Percentiles rank a stretch among this genome's conserved stretches.
These are phyloP conservation scores for Hexamita inflata DNA, from an alignment of 208 protist genomes.

Conservation along the genomic window DNA sequence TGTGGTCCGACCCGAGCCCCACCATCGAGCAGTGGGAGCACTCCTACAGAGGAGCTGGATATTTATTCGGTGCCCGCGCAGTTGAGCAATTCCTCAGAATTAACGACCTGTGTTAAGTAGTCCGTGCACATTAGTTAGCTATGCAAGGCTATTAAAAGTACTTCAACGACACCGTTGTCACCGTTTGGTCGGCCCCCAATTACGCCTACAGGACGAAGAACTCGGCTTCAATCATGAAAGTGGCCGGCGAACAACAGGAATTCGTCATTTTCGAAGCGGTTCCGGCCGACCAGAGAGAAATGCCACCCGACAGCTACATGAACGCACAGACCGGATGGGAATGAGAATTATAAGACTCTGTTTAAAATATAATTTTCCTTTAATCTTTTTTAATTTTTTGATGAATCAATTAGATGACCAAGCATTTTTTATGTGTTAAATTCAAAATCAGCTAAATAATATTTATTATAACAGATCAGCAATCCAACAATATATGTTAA, in stretches of 20 bases:
- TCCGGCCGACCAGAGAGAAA: slow-evolving; percentile 17
- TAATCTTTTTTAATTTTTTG: no score
- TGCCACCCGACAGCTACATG: slow-evolving; percentile 27
- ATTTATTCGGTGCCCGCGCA: slow-evolving; percentile 26
- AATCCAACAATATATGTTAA: no score
- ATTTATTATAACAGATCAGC: no score
- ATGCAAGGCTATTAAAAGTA: slow-evolving; percentile 62
- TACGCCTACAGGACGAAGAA: slow-evolving; percentile 57
- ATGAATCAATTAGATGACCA: no score
- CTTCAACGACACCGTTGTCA: slow-evolving; percentile 58
- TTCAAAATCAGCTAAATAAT: no score
- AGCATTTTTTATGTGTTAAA: no score
- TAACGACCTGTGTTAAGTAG: slow-evolving; percentile 42
- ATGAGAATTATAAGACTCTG: no score
- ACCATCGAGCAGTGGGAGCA: slow-evolving; percentile 19
- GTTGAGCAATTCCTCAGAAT: slow-evolving; percentile 57
- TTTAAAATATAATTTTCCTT: no score
- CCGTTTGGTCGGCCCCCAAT: slow-evolving; percentile 64
- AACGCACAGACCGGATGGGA: background rate
- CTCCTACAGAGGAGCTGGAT: slow-evolving; percentile 29
- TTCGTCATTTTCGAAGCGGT: slow-evolving; percentile 28
- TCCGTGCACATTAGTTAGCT: slow-evolving; percentile 59
- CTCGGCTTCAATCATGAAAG: slow-evolving; percentile 28
- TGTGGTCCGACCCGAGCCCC: slow-evolving; percentile 29
- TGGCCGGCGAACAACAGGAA: slow-evolving; percentile 9